phyloP scores from a whole-genome alignment of 768 basidiomycete genomes.

The Agaricus subrufescens region DNA sequence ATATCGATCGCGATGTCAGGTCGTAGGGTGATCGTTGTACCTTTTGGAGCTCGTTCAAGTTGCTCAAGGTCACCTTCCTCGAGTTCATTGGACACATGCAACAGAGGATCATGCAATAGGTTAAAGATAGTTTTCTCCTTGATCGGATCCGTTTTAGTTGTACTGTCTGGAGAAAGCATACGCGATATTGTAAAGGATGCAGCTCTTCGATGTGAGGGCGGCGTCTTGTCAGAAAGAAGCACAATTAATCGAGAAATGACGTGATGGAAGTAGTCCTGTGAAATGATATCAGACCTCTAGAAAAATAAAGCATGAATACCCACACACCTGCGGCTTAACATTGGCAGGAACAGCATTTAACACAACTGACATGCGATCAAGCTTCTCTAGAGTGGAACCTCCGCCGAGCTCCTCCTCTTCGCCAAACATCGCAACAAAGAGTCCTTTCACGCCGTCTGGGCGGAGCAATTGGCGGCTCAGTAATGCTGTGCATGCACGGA shows the following conservation, averaged over 20 bases:
- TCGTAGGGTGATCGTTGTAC: slow-evolving; percentile 12
- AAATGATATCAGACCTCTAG: not conserved
- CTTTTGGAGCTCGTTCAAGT: not conserved
- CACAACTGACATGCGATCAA: slow-evolving; percentile 67
- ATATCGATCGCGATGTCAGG: slow-evolving; percentile 42
- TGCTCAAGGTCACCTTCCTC: not conserved
- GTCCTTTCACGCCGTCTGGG: slow-evolving; percentile 63
- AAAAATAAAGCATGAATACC: not conserved
- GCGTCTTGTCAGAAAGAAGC: slow-evolving; percentile 39
- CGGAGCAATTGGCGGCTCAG: slow-evolving; percentile 70
- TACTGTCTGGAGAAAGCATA: slow-evolving; percentile 42
- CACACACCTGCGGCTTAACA: slow-evolving; percentile 47
- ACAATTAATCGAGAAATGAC: slow-evolving; percentile 53
- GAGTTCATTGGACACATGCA: slow-evolving; percentile 10
- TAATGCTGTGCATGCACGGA: slow-evolving; percentile 54
- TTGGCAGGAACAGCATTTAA: slow-evolving; percentile 58
- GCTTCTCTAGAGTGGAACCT: slow-evolving; percentile 58
- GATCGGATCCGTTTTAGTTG: slow-evolving; percentile 19
- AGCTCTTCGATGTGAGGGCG: slow-evolving; percentile 48
- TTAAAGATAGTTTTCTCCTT: slow-evolving; percentile 36
- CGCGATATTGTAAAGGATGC: slow-evolving; percentile 68
- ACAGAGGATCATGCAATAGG: slow-evolving; percentile 51
- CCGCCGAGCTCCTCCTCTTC: slow-evolving; percentile 47
- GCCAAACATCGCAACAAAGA: slow-evolving; percentile 66
- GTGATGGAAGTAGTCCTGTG: slow-evolving; percentile 56